Conservation (phyloP, 371 early-diverging fungal species). For the Spiromyces aspiralis region DNA sequence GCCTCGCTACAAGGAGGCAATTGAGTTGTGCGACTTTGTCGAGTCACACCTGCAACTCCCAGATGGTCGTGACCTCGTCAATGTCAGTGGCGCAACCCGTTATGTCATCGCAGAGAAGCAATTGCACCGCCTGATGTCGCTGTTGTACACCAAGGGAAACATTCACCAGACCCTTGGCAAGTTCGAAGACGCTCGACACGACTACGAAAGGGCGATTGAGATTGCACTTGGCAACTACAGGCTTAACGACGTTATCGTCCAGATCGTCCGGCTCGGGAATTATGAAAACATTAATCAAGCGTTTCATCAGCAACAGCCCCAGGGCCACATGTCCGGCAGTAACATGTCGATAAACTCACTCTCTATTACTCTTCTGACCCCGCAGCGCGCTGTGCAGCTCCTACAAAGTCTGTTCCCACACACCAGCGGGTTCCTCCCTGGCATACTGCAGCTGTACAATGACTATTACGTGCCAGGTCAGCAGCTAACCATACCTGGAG, state of each 20-base stretch:
- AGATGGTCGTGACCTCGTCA: conserved; percentile 7
- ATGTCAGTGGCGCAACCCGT: conserved; percentile 5
- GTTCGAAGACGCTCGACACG: conserved; percentile 46
- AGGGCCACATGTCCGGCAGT: conserved; percentile 6
- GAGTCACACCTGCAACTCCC: conserved; percentile 39
- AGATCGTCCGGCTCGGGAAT: conserved; percentile 26
- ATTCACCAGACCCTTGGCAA: conserved; percentile 60
- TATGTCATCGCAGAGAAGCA: conserved; percentile 39
- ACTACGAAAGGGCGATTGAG: conserved; percentile 62
- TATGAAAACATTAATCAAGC: conserved; percentile 16
- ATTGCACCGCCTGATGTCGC: conserved; percentile 47
- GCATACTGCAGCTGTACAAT: not conserved
- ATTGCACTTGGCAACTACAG: conserved; percentile 55
- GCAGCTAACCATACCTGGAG: no score
- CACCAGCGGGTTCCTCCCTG: conserved; percentile 44
- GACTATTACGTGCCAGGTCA: conserved; percentile 6
- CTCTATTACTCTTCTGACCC: conserved; percentile 43
- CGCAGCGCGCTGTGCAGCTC: conserved; percentile 44
- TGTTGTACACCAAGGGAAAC: conserved; percentile 75
- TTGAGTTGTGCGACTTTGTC: conserved; percentile 62
- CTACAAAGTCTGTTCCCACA: conserved; percentile 39
- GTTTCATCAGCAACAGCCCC: conserved; percentile 12
- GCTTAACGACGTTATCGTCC: conserved; percentile 36
- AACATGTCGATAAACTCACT: conserved; percentile 9
- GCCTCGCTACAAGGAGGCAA: conserved; percentile 58